Evolutionary conservation across 129 eudicot genomes (phyloP).

Genomic region (Oenanthe sinensis): DNA sequence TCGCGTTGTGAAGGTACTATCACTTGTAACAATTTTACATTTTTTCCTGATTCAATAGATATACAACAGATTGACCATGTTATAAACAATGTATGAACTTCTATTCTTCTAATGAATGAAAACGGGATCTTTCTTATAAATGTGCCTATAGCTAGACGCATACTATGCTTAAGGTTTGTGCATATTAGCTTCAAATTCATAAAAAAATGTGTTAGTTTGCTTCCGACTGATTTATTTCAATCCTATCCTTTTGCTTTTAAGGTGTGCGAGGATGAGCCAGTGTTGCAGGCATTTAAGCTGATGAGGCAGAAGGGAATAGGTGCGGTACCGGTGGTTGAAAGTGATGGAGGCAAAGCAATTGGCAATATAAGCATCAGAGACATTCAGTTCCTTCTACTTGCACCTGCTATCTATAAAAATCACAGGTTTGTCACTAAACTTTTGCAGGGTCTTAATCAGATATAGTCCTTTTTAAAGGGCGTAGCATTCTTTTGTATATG

Average conservation of each 20-base stretch:
- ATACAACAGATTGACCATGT: neutral
- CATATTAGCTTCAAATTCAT: neutral
- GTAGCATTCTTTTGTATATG: neutral
- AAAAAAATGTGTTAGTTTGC: neutral
- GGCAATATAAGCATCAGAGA: slow-evolving; percentile 59
- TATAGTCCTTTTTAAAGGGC: neutral
- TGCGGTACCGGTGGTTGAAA: slow-evolving; percentile 64
- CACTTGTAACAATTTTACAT: neutral
- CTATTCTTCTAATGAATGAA: neutral
- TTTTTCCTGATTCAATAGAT: neutral
- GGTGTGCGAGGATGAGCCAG: slow-evolving; percentile 55
- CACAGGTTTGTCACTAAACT: slow-evolving; percentile 43
- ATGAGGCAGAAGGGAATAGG: slow-evolving; percentile 52
- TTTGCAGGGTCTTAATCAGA: neutral
- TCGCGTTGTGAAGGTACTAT: slow-evolving; percentile 50
- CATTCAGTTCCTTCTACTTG: slow-evolving; percentile 58
- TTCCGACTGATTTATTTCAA: neutral
- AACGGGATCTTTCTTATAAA: neutral
- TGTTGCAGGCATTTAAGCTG: slow-evolving; percentile 47
- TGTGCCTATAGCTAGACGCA: neutral
- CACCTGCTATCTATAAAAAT: slow-evolving; percentile 83
- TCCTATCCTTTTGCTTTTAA: slow-evolving; percentile 7
- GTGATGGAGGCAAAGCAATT: slow-evolving; percentile 37
- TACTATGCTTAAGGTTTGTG: neutral
- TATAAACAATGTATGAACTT: neutral